These are phyloP conservation scores for Arxiozyma bovina DNA, from an alignment of 1,139 yeast genomes.

Conservation along the genomic window DNA sequence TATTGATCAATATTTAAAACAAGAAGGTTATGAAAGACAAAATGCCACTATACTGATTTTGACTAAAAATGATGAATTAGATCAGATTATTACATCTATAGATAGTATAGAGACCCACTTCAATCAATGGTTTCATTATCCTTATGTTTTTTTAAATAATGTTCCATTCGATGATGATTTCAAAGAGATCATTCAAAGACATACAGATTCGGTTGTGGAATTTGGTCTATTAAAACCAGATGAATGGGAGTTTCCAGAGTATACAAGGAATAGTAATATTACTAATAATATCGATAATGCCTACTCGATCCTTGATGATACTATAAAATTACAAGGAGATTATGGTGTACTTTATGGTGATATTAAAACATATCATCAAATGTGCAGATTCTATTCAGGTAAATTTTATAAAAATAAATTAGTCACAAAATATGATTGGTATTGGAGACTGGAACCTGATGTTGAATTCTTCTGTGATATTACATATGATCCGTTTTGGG, in stretches of 20 bases:
- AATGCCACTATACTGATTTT: conserved; percentile 80
- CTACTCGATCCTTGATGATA: conserved; percentile 33
- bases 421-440: conserved; percentile 67
- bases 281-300: conserved; percentile 25
- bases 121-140: conserved; percentile 85
- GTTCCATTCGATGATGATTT: conserved; percentile 62
- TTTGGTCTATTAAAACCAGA: conserved; percentile 6
- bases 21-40: conserved; percentile 35
- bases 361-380: conserved; percentile 59
- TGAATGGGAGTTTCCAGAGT: conserved; percentile 33
- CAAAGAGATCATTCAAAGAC: conserved; percentile 39
- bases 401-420: conserved; percentile 66
- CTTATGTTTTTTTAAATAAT: conserved; percentile 81
- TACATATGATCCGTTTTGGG: conserved; percentile 81
- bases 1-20: conserved; percentile 26
- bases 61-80: conserved; percentile 66
- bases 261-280: conserved; percentile 11
- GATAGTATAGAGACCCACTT: conserved; percentile 71
- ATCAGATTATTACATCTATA: conserved; percentile 62
- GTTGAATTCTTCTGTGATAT: conserved; percentile 83
- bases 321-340: conserved; percentile 61
- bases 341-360: conserved; percentile 74
- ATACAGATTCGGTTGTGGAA: conserved; percentile 44
- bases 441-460: conserved; percentile 92
- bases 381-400: conserved; percentile 72